A percentile compares a stretch with the other conserved stretches of the same genome.
phyloP scores from a whole-genome alignment of 768 basidiomycete species.

The Boletus tylopilopsis region DNA sequence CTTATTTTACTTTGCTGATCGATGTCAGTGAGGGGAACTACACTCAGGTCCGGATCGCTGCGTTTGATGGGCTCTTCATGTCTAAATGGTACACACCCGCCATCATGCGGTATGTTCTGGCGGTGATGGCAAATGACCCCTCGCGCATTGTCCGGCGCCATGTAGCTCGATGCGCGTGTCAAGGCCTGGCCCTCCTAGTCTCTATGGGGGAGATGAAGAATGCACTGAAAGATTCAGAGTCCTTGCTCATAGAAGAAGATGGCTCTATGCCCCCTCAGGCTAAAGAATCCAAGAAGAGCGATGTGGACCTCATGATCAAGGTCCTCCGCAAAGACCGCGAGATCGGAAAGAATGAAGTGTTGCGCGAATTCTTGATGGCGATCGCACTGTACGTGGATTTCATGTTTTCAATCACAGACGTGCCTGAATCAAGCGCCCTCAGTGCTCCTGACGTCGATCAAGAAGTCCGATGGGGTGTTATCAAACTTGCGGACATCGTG shows the following conservation, averaged over 20 bases:
- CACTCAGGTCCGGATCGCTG: constrained; percentile 84
- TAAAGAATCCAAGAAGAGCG: constrained; percentile 77
- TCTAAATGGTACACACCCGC: constrained; percentile 82
- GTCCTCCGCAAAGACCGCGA: constrained; percentile 84
- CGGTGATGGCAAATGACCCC: constrained; percentile 82
- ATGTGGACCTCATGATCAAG: constrained; percentile 82
- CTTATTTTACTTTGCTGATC: constrained; percentile 8
- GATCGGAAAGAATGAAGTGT: constrained; percentile 71
- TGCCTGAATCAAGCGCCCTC: not conserved
- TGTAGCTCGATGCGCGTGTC: constrained; percentile 80
- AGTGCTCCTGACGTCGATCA: constrained; percentile 78
- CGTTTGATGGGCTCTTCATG: constrained; percentile 91
- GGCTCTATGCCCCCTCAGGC: constrained; percentile 65
- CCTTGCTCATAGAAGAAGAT: constrained; percentile 83
- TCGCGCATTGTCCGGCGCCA: constrained; percentile 82
- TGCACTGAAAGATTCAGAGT: constrained; percentile 66
- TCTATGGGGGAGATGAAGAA: constrained; percentile 90
- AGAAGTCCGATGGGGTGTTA: constrained; percentile 85
- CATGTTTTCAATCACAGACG: not conserved
- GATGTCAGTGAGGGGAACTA: constrained; percentile 83
- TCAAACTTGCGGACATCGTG: constrained; percentile 89
- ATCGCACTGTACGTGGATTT: constrained; percentile 63
- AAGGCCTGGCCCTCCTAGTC: constrained; percentile 80
- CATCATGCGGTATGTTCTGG: constrained; percentile 83
- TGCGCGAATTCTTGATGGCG: constrained; percentile 79